Percentiles rank a stretch among this genome's conserved stretches.
Evolutionary conservation across 2,329 filamentous ascomycete genomes (phyloP).

Genomic region (Microthyrium microscopicum): DNA sequence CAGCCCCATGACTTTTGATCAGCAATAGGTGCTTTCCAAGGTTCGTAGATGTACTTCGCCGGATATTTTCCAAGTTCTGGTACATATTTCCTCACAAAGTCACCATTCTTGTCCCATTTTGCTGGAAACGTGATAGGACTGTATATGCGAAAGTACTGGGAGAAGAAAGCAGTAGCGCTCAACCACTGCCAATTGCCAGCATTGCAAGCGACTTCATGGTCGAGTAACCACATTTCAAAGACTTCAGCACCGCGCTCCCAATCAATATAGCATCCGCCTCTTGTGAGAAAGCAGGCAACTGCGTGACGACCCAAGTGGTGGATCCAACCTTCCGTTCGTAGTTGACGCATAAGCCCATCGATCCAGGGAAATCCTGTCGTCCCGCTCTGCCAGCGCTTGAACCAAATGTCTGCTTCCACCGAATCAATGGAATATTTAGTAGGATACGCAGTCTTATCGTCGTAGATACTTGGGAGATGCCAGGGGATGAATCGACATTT

Average conservation of each 20-base stretch:
- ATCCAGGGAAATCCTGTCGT: conserved; percentile 66
- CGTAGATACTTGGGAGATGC: conserved; percentile 51
- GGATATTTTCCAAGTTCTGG: conserved; percentile 48
- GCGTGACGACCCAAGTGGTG: conserved; percentile 62
- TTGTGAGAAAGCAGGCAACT: conserved; percentile 67
- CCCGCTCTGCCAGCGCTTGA: conserved; percentile 51
- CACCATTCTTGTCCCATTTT: conserved; percentile 57
- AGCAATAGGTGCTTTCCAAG: conserved; percentile 52
- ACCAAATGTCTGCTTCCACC: conserved; percentile 44
- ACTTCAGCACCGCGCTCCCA: conserved; percentile 69
- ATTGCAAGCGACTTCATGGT: conserved; percentile 60
- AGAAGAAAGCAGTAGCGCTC: conserved; percentile 57
- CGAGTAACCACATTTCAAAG: conserved; percentile 59
- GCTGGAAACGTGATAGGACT: conserved; percentile 54
- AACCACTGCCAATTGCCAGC: conserved; percentile 68
- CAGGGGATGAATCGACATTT: conserved; percentile 62
- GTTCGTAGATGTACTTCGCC: conserved; percentile 62
- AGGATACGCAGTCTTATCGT: conserved; percentile 28
- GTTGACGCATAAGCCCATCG: conserved; percentile 63
- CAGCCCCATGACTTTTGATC: conserved; percentile 57
- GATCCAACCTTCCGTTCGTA: conserved; percentile 58
- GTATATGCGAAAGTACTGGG: conserved; percentile 56
- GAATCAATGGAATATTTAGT: conserved; percentile 49
- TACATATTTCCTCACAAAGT: conserved; percentile 46
- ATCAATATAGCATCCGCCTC: conserved; percentile 60